These are phyloP conservation scores for Bathelium albidoporum DNA, from an alignment of 495 filamentous ascomycete genomes.

Conservation along the genomic window DNA sequence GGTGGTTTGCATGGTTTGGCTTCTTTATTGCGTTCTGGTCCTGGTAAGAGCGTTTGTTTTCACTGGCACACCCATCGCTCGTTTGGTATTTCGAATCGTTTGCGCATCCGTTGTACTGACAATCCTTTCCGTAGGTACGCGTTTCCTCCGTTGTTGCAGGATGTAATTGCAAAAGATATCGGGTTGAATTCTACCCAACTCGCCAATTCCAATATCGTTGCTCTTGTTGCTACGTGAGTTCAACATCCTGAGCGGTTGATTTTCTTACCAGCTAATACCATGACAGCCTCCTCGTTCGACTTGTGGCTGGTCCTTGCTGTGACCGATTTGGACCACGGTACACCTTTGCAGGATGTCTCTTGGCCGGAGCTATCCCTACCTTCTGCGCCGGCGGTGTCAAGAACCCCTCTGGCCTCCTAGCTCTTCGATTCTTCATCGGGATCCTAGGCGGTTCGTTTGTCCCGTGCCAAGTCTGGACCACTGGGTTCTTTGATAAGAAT, in stretches of 20 bases:
- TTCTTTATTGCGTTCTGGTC: slow-evolving; percentile 96
- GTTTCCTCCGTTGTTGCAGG: slow-evolving; percentile 31
- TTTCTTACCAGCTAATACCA: background rate
- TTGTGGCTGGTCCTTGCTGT: slow-evolving; percentile 75
- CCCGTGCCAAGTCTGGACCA: slow-evolving; percentile 93
- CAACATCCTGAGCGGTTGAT: background rate
- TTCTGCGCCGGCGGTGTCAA: slow-evolving; percentile 70
- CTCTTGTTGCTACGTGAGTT: slow-evolving; percentile 74
- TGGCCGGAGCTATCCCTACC: slow-evolving; percentile 71
- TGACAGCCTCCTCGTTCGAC: slow-evolving; percentile 60
- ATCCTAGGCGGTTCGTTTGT: slow-evolving; percentile 88
- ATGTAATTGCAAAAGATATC: slow-evolving; percentile 51
- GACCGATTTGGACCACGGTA: slow-evolving; percentile 74
- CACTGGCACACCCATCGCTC: background rate
- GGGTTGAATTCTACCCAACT: slow-evolving; percentile 60
- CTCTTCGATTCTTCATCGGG: slow-evolving; percentile 83
- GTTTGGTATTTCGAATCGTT: background rate
- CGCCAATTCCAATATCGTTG: slow-evolving; percentile 86
- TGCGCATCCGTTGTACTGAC: background rate
- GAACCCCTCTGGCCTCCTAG: slow-evolving; percentile 58
- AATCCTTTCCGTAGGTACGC: slow-evolving; percentile 22
- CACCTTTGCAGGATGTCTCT: slow-evolving; percentile 66
- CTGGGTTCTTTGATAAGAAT: slow-evolving; percentile 76
- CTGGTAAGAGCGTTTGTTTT: slow-evolving; percentile 46
- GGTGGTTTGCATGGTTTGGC: slow-evolving; percentile 89